phyloP scores from a whole-genome alignment of 2,329 filamentous ascomycete species.

The Kalaharituber pfeilii region DNA sequence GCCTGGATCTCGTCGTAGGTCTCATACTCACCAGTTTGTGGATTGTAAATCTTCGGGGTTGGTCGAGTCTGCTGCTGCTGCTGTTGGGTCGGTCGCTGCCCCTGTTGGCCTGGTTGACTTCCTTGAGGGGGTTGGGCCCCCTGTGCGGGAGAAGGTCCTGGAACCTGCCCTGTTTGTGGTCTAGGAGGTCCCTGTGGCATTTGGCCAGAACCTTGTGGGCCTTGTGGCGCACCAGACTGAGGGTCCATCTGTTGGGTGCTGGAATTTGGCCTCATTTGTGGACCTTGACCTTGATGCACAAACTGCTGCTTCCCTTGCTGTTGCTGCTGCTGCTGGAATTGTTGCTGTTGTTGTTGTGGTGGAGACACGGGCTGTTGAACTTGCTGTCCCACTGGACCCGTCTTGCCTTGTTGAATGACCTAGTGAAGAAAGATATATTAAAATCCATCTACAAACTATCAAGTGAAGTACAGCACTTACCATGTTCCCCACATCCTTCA shows the following conservation, averaged over 20 bases:
- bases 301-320: background rate
- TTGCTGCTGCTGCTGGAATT: slow-evolving; percentile 4
- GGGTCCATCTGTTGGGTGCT: background rate
- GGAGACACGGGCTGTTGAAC: background rate
- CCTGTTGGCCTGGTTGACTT: background rate
- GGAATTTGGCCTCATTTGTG: slow-evolving; percentile 2
- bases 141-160: background rate
- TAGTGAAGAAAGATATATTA: background rate
- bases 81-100: too few relatives aligned
- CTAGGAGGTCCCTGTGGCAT: background rate
- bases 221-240: background rate
- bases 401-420: background rate
- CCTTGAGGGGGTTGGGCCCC: background rate
- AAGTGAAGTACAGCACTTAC: background rate
- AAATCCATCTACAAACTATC: background rate
- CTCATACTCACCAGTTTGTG: background rate
- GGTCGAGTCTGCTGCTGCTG: background rate
- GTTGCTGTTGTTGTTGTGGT: slow-evolving; percentile 3
- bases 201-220: too few relatives aligned
- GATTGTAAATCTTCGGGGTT: background rate
- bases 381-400: background rate
- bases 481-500: background rate
- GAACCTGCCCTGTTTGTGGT: background rate
- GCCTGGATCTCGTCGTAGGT: background rate
- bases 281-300: background rate